Evolutionary conservation across 2,329 filamentous ascomycete genomes (phyloP).

Genomic region (Sodiomyces alkalinus): DNA sequence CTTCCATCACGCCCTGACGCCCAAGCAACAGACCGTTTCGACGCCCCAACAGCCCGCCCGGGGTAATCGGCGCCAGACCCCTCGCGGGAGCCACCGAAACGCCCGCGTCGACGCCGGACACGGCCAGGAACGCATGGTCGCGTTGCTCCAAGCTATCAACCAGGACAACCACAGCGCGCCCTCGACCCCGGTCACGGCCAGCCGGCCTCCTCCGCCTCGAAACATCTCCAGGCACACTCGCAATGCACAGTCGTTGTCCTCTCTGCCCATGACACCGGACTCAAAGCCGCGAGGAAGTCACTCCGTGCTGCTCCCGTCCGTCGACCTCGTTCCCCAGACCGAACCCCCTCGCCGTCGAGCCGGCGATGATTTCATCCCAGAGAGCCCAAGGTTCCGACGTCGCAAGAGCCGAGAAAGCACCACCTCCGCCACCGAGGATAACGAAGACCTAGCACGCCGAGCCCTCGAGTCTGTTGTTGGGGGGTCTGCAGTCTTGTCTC

Average conservation of each 20-base stretch:
- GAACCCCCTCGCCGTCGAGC: conserved; percentile 35
- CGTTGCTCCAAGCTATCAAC: conserved; percentile 65
- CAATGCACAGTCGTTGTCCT: conserved; percentile 71
- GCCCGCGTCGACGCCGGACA: conserved; percentile 28
- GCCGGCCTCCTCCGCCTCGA: conserved; percentile 26
- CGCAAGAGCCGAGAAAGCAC: conserved; percentile 72
- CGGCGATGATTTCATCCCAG: conserved; percentile 24
- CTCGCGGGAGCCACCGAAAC: conserved; percentile 23
- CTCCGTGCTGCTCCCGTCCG: conserved; percentile 42
- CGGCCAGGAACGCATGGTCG: conserved; percentile 55
- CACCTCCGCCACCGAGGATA: conserved; percentile 54
- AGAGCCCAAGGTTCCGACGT: conserved; percentile 22
- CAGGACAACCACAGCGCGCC: conserved; percentile 63
- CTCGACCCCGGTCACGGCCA: conserved; percentile 44
- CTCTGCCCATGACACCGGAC: conserved; percentile 63
- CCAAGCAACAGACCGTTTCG: conserved; percentile 29
- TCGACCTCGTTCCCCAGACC: conserved; percentile 44
- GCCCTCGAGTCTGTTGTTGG: conserved; percentile 39
- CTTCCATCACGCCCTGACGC: conserved; percentile 46
- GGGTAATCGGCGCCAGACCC: conserved; percentile 35
- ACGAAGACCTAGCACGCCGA: conserved; percentile 39
- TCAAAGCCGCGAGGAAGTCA: conserved; percentile 32
- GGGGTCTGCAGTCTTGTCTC: conserved; percentile 17
- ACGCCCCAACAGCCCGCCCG: conserved; percentile 29
- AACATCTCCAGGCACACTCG: conserved; percentile 51